A percentile compares a stretch with the other conserved stretches of the same genome.
These are phyloP conservation scores for Colletotrichum chrysophilum DNA, from an alignment of 2,329 filamentous ascomycete genomes.

Conservation along the genomic window DNA sequence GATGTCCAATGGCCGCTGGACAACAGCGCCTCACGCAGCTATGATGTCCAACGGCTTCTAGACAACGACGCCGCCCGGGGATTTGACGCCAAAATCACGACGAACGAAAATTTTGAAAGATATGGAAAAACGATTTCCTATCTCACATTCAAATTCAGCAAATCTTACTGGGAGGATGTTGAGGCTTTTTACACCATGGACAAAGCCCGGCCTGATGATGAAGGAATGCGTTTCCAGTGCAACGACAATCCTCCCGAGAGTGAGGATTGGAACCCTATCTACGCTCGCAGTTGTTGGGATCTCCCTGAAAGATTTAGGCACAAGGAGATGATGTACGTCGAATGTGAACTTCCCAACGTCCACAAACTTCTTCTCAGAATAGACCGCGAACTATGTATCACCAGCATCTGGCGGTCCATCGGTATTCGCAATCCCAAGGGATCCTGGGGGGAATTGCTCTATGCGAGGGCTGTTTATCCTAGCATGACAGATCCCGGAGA, in stretches of 20 bases:
- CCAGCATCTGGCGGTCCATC: neutral
- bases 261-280: neutral
- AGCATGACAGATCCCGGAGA: neutral
- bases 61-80: neutral
- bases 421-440: neutral
- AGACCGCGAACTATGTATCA: neutral
- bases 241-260: neutral
- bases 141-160: neutral
- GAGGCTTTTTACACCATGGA: neutral
- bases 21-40: neutral
- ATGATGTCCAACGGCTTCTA: neutral
- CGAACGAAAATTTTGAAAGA: neutral
- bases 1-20: neutral
- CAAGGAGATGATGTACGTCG: neutral
- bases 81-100: neutral
- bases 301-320: neutral
- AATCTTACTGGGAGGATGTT: neutral
- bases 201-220: neutral
- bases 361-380: neutral
- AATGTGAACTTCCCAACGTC: neutral
- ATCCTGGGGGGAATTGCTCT: neutral
- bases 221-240: neutral
- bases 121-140: neutral
- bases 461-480: neutral
- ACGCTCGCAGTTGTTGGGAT: neutral